Evolutionary conservation across 2,329 filamentous ascomycete species (phyloP), one percentile per base, ranked within the genome.

Genomic region (Trichophyton benhamiae): DNA sequence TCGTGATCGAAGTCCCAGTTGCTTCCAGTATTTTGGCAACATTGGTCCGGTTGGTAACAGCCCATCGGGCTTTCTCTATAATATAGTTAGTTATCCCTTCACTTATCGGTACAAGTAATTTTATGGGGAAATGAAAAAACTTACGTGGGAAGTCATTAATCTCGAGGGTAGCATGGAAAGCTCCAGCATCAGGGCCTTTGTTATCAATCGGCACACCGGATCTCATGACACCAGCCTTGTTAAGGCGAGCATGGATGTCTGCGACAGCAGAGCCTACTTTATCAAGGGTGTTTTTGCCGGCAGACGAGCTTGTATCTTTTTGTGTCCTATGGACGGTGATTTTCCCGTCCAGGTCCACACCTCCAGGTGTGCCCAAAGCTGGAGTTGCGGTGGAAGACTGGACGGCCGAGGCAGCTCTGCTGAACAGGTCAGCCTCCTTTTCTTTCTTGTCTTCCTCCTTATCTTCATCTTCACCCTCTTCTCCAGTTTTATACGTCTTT

Each of bases 21-120:
- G 89, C 84, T 71, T 99, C 94, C 66, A 99, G 82, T 68, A 99
- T 96, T 80, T 97, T 99, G 67, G 92, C 91, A 62, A 99, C 94
- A 70, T 99, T 99, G 41, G 94, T 97, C 66, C 94, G 85, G 74
- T 99, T 99, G 44, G 94, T 99, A 77, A 99, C 94, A 9, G 91
- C 92, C 94, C 94, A 99, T 68, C 94, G 85, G 65, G 94, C 94
- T 80, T 96, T 97, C 74, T 99, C 78, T 80, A 68, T 72, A 36
- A 57, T 68, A 17, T 52, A 49, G 38, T 62, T 62, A 62, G 64
- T 48, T 62, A 38, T 61, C 38, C 59, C 25, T 20, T 3, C 20
- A 58, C 57, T 60, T 53, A 41, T 11, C 33, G 46, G 11, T 58
- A 36, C 41, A 4, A 46, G 36, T 17, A 6, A 58, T 38, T 38